Conservation (phyloP, 1,139 yeast genomes). For the Casaregolazyma suthepensis region DNA sequence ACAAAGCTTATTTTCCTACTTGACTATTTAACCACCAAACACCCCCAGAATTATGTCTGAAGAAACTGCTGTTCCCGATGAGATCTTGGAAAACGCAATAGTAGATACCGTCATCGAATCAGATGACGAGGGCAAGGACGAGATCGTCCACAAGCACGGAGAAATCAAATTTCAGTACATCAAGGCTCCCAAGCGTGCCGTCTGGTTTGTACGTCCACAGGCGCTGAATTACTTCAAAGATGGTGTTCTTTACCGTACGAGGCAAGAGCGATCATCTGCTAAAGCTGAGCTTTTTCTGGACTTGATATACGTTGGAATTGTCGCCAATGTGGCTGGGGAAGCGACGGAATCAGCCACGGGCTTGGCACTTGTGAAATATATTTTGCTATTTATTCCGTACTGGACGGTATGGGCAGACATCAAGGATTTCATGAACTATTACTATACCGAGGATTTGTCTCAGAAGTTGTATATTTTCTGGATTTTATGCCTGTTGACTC, state of each 20-base stretch:
- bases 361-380: conserved; percentile 42
- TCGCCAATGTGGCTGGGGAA: conserved; percentile 52
- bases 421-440: conserved; percentile 59
- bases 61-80: not conserved
- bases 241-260: conserved; percentile 52
- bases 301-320: conserved; percentile 58
- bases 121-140: conserved; percentile 1
- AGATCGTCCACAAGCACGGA: conserved; percentile 16
- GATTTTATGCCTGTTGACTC: conserved; percentile 46
- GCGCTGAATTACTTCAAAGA: conserved; percentile 58
- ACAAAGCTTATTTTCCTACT: not conserved
- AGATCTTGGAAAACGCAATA: not conserved
- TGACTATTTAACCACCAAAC: not conserved
- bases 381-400: conserved; percentile 50
- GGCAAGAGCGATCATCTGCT: conserved; percentile 48
- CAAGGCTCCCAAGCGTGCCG: conserved; percentile 12
- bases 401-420: conserved; percentile 63
- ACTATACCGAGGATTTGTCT: conserved; percentile 54
- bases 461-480: conserved; percentile 51
- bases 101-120: not conserved
- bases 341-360: conserved; percentile 51
- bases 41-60: not conserved
- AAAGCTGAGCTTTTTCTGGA: conserved; percentile 56
- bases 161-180: conserved; percentile 14
- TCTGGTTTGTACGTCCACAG: conserved; percentile 37